Percentiles rank a stretch among this genome's conserved stretches.
Conservation (phyloP, 441 rosid genomes). For the Erodium moschatum region DNA sequence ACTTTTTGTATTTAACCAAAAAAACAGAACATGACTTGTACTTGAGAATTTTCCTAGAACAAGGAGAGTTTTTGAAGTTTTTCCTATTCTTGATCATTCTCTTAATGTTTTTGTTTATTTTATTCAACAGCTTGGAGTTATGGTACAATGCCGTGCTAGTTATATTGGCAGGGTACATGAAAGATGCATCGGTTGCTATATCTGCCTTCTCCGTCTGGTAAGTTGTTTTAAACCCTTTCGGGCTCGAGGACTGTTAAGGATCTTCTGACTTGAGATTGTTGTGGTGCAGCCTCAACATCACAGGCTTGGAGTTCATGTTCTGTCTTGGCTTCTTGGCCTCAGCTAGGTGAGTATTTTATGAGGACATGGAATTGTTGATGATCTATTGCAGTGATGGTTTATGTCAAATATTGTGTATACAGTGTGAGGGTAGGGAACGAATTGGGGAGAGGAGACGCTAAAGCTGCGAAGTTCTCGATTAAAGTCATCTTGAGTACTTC, state of each 20-base stretch:
- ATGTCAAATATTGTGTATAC: not conserved
- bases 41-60: too few species aligned
- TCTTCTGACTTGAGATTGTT: not conserved
- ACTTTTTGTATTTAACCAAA: too few species aligned
- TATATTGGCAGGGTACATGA: slow-evolving; percentile 45
- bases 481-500: slow-evolving; percentile 39
- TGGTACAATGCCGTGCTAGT: slow-evolving; percentile 49
- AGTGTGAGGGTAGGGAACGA: slow-evolving; percentile 63
- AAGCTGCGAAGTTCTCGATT: slow-evolving; percentile 43
- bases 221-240: not conserved
- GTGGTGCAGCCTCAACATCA: slow-evolving; percentile 39
- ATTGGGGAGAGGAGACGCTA: slow-evolving; percentile 53
- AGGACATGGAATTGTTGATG: too few species aligned
- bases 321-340: slow-evolving; percentile 52
- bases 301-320: slow-evolving; percentile 37
- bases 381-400: not conserved
- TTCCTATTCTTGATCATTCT: not conserved
- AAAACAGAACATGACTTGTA: too few species aligned
- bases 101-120: not conserved
- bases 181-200: slow-evolving; percentile 35
- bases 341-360: slow-evolving; percentile 30
- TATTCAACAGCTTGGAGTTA: slow-evolving; percentile 36
- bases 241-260: not conserved
- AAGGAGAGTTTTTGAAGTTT: too few species aligned
- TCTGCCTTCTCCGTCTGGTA: slow-evolving; percentile 60